Evolutionary conservation across 2,329 filamentous ascomycete species (phyloP), one percentile per base, ranked within the genome.

Genomic region (Xylaria multiplex): DNA sequence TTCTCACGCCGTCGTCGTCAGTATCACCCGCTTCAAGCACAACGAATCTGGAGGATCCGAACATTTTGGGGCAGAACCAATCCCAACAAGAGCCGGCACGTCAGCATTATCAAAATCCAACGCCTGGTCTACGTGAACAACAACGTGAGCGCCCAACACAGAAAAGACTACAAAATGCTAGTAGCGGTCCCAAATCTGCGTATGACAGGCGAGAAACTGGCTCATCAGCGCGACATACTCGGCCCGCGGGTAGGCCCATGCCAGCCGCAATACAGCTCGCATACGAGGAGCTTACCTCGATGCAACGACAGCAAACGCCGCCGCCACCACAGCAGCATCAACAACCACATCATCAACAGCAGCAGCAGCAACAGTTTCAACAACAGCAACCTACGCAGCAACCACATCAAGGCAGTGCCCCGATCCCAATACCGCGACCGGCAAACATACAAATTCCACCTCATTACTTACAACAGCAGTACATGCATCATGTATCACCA

Each of bases 281-380:
- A 35, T 65, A 70, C 27, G 69, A 71, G 24, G 69, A 70, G 48
- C 59, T 71, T n/a, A 48, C 66, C 14, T 62, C 63, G 1, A 60
- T 65, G 32, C 68, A 67, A 50, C 56, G 43, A 48, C 64, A 69
- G 9, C 55, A 60, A 27, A 58, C 64, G 9, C 61, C 60, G 42
- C 52, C 42, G 13, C 56, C 62, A 7, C 67, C 40, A n/a, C 60
- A 58, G 22, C 61, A 59, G 19, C 60, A 64, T 2, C 67, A 65
- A 14, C 65, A 61, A 2, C 67, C 54, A 2, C 68, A 50, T 2
- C 59, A 64, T 0, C 59, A 57, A 11, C 56, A 55, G 2, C 50
- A 54, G 3, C 55, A 46, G 6, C 56, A 50, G n/a, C 48, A 59
- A 6, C 62, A 45, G n/a, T 59, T 57, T 11, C 64, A 60, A 19